Base-by-base conservation (phyloP, 2,329 filamentous ascomycete genomes). In the Pseudonectria buxi region DNA sequence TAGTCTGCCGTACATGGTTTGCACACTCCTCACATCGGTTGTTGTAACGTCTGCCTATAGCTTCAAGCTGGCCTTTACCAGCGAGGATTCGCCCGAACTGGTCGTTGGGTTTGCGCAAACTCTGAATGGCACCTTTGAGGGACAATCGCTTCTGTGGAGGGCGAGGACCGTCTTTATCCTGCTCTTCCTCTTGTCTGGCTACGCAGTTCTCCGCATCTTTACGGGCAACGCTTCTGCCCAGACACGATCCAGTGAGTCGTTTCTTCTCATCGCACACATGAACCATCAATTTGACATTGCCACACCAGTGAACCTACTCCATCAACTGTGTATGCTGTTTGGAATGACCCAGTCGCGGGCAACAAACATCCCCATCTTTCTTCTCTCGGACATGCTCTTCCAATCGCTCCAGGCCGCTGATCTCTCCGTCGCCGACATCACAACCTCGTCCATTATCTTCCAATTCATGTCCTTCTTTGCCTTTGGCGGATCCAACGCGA, bases 11-110 rank as follows among this genome's bases (percentile, higher is more conserved):
- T 55, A 59, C 11, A 51, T 65, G 10, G 47, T 67, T 7, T 59
- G 63, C 10, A 63, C 67, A 3, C 59, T 63, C 1, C 48, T 66
- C 6, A 59, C 64, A 4, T 61, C 64, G 1, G 56, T 63, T 10
- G 57, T 77, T 3, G 57, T 67, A 6, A 62, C 63, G 4, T 62
- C 69, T 2, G 83, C 86, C 0, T 72, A 92, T 14, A 70, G 81
- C 4, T 98, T 96, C 70, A 98, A 98, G 62, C 65, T 95, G 15
- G 81, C 82, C 2, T 96, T 95, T 55, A 92, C 88, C 1, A 75
- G 78, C 30, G 81, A 87, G 35, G 92, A 96, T 58, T 85, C 89
- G 0, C 89, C 90, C 0, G 92, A 96, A 57, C 69, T 95, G 7
- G 68, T 90, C 15, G 58, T 65, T 3, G 69, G 67, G 3, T 61